phyloP scores from a whole-genome alignment of 176 grass and related monocot species.

The Tuctoria greenei region DNA sequence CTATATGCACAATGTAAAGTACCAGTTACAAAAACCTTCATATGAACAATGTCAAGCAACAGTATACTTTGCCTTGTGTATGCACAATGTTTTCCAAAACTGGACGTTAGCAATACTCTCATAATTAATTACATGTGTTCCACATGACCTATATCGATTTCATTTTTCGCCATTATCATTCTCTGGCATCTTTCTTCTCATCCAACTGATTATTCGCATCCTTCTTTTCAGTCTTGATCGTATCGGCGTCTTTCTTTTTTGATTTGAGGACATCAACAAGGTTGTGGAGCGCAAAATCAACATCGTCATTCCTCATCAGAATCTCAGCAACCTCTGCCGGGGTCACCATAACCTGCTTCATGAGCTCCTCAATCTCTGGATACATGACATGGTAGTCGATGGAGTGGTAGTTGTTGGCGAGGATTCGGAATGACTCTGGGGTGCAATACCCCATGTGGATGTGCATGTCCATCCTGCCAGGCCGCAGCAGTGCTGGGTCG shows the following conservation, averaged over 20 bases:
- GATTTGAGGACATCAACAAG: conserved; percentile 49
- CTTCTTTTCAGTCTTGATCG: conserved; percentile 20
- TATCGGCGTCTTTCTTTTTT: conserved; percentile 35
- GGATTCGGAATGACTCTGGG: conserved; percentile 54
- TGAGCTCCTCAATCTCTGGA: conserved; percentile 49
- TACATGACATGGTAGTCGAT: conserved; percentile 51
- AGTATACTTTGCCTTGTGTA: not conserved
- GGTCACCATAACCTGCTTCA: too few species aligned
- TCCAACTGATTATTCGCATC: not conserved
- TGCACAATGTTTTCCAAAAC: not conserved
- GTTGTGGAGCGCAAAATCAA: conserved; percentile 38
- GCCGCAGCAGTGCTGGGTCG: conserved; percentile 71
- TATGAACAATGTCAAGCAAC: too few species aligned
- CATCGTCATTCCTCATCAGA: conserved; percentile 66
- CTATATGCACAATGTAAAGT: too few species aligned
- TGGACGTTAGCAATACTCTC: not conserved
- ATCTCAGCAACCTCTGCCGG: conserved; percentile 62
- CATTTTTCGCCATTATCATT: too few species aligned
- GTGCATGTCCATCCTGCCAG: conserved; percentile 94
- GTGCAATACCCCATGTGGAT: conserved; percentile 86
- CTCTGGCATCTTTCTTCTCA: too few species aligned
- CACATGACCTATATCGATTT: not conserved
- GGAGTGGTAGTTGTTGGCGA: conserved; percentile 68
- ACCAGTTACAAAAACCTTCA: too few species aligned
- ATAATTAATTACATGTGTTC: not conserved